Evolutionary conservation across 768 basidiomycete species (phyloP), one percentile per base, ranked within the genome.

Genomic region (Sarcodon aspratus): DNA sequence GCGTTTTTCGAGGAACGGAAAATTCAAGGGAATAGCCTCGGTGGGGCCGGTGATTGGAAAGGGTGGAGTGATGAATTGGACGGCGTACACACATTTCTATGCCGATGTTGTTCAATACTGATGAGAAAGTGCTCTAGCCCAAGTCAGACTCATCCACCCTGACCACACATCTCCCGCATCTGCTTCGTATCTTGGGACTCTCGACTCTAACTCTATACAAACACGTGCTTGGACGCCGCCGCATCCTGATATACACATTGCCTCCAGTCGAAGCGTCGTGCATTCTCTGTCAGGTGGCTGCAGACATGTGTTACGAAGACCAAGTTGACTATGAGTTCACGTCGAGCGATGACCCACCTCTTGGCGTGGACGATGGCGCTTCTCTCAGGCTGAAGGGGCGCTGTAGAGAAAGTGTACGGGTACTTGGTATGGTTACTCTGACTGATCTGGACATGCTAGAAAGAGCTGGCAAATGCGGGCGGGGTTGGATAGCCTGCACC

Each of bases 401-500:
- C 54, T 65, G 62, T 32, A 69, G 64, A 48, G 73, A 77, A 12
- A 73, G 78, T 0, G 73, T 84, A 48, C 76, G 69, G 51, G 84
- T 88, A 2, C 72, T 92, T 3, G 89, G 88, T 0, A 82, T 87
- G 76, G 74, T 91, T 32, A 90, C 86, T 0, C 70, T 92, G 0
- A 79, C 70, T 43, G 89, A 92, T 59, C 61, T 87, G 38, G 78
- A 80, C 50, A 71, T 76, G 51, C 59, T 91, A 47, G 65, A 74
- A 48, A 61, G 64, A 13, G 84, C 82, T 60, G 71, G 73, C 27
- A 64, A 68, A 54, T 71, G 64, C 2, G 84, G 85, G 6, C 68
- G 74, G 6, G 88, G 88, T 15, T 92, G 87, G 87, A 78, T 91
- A 48, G 88, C 88, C 33, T 91, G 88, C 76, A 61, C 89, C 9